Conservation (phyloP, 371 early-diverging fungal species). For the Dichotomocladium elegans region DNA sequence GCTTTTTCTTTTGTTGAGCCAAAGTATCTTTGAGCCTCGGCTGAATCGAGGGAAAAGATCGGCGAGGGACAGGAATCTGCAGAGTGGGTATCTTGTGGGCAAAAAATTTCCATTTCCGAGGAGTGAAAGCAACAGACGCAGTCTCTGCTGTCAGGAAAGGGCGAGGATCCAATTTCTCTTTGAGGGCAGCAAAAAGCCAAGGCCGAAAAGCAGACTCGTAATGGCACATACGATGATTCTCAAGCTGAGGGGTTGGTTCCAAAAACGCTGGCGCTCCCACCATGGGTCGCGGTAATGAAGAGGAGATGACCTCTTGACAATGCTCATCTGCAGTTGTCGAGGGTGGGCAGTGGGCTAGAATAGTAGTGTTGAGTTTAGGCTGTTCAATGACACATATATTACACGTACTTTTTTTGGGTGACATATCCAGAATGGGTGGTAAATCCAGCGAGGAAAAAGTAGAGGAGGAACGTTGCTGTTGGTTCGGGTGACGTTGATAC, state of each 20-base stretch:
- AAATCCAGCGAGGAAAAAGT: conserved; percentile 8
- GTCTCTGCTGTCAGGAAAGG: background rate
- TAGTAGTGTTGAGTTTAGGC: background rate
- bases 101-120: background rate
- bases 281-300: background rate
- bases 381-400: no score
- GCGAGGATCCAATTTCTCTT: conserved; percentile 5
- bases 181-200: conserved; percentile 6
- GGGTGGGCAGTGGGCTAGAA: conserved; percentile 10
- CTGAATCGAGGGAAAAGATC: conserved; percentile 9
- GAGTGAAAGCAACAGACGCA: background rate
- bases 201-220: conserved; percentile 11
- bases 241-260: conserved; percentile 23
- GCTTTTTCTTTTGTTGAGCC: background rate
- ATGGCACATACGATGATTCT: conserved; percentile 10
- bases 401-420: no score
- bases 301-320: background rate
- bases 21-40: conserved; percentile 4
- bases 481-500: background rate
- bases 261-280: conserved; percentile 14
- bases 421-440: conserved; percentile 15
- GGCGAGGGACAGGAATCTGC: conserved; percentile 16
- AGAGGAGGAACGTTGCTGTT: conserved; percentile 6
- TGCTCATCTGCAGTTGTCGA: conserved; percentile 8
- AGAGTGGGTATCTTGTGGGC: conserved; percentile 9